Percentiles rank a stretch among this genome's conserved stretches.
Evolutionary conservation across 805 yeast genomes (phyloP).

Genomic region (Jamesozyma rosinii): DNA sequence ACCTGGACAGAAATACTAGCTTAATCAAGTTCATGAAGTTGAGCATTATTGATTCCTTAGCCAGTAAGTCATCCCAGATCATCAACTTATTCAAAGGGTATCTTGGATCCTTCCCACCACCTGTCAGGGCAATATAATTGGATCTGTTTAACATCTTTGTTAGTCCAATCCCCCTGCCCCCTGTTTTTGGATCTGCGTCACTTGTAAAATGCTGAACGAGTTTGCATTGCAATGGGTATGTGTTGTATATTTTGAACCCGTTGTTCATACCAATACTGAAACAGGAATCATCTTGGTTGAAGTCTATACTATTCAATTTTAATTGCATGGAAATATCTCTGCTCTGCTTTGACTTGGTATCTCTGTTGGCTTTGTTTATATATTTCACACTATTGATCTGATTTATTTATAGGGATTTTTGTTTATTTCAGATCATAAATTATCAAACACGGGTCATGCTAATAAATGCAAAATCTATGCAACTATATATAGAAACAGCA

Average conservation of each 20-base stretch:
- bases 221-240: slow-evolving; percentile 58
- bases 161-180: slow-evolving; percentile 59
- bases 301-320: slow-evolving; percentile 48
- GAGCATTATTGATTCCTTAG: slow-evolving; percentile 58
- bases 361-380: not conserved
- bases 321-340: not conserved
- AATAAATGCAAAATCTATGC: too few relatives aligned
- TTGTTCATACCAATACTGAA: slow-evolving; percentile 72
- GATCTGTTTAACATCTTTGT: slow-evolving; percentile 82
- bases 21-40: slow-evolving; percentile 72
- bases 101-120: slow-evolving; percentile 77
- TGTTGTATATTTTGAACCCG: slow-evolving; percentile 78
- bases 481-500: too few relatives aligned
- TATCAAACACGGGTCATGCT: too few relatives aligned
- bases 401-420: not conserved
- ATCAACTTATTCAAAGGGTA: slow-evolving; percentile 72
- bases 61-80: slow-evolving; percentile 87
- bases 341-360: not conserved
- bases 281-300: slow-evolving; percentile 87
- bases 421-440: too few relatives aligned
- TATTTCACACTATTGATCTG: not conserved
- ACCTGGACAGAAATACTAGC: slow-evolving; percentile 65
- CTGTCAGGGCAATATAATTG: slow-evolving; percentile 80
- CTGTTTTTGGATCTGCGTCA: slow-evolving; percentile 33
- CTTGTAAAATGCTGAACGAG: slow-evolving; percentile 32